These are phyloP conservation scores for Naganishia kalamii DNA, from an alignment of 768 basidiomycete species.

Conservation along the genomic window DNA sequence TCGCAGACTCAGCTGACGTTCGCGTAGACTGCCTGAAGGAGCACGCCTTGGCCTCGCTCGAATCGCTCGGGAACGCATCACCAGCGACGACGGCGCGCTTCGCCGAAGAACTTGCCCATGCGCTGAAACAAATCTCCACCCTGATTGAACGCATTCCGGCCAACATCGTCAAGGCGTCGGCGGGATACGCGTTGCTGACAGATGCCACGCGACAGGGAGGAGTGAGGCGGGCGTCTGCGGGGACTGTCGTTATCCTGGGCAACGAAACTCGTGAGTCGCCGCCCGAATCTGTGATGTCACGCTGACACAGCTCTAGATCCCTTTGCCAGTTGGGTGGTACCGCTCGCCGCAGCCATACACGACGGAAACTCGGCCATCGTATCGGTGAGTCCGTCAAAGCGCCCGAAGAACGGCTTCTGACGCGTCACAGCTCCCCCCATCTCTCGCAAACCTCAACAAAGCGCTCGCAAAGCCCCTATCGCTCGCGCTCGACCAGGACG, in stretches of 20 bases:
- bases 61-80: neutral
- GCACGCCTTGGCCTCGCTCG: neutral
- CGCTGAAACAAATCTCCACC: neutral
- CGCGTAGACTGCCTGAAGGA: constrained; percentile 1
- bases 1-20: neutral
- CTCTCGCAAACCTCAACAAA: neutral
- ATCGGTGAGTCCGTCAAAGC: neutral
- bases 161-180: constrained; percentile 1
- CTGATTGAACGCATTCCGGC: constrained; percentile 4
- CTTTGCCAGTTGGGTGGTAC: constrained; percentile 17
- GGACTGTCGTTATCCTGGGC: constrained; percentile 18
- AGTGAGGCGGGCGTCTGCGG: neutral
- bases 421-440: neutral
- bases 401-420: neutral
- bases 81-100: neutral
- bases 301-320: constrained; percentile 1
- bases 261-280: constrained; percentile 14
- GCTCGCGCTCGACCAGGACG: constrained; percentile 4
- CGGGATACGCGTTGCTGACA: neutral
- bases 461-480: neutral
- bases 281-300: neutral
- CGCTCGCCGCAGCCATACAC: constrained; percentile 8
- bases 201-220: constrained; percentile 5
- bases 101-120: constrained; percentile 8
- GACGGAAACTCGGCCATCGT: constrained; percentile 19